Base-by-base conservation (phyloP, 345 rosid species). In the Ceriops decandra region DNA sequence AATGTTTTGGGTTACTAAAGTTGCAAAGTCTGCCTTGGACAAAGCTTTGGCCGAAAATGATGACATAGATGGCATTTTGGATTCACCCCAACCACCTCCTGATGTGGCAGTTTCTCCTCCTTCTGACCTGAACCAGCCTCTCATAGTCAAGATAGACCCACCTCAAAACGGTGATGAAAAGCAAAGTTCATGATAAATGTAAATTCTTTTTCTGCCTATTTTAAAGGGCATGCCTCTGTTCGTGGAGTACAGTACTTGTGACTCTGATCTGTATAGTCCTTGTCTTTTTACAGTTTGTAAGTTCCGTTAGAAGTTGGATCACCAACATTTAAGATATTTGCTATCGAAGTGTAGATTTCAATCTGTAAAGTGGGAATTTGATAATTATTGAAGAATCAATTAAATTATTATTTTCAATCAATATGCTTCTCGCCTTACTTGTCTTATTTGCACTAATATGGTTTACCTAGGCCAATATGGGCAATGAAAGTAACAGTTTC, bases 31-130 rank as follows among this genome's bases (percentile, higher is more conserved):
- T 16, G 96, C 99, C 27, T 72, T 95, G 76, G 90, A 82, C 16
- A 92, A 92, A 81, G 98, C 99, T 56, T 77, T 95, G 85, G 98
- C 90, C 0, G 99, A 95, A 83, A 85, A 87, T 42, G 98, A 85
- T 62, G 87, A 80, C 31, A 42, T 87, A 5, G 92, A 78, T 56
- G 80, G 68, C 13, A 69, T 82, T 35, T 42, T 77, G 20, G 77
- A 65, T 33, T 66, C 85, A 0, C 81, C 89, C 0, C 84, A 85
- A 73, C 77, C 81, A 78, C 84, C 84, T 2, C 84, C 84, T 2
- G 71, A 76, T 1, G 63, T 70, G 54, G 80, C 66, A 5, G 90
- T 87, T 68, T 21, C 80, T 49, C 66, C 81, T 2, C 66, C 82
- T 2, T 51, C 30, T 7, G 88, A 82, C 71, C 84, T 92, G 67